Conservation (phyloP, 2,329 filamentous ascomycete species). For the Dothideomycetes sp. region DNA sequence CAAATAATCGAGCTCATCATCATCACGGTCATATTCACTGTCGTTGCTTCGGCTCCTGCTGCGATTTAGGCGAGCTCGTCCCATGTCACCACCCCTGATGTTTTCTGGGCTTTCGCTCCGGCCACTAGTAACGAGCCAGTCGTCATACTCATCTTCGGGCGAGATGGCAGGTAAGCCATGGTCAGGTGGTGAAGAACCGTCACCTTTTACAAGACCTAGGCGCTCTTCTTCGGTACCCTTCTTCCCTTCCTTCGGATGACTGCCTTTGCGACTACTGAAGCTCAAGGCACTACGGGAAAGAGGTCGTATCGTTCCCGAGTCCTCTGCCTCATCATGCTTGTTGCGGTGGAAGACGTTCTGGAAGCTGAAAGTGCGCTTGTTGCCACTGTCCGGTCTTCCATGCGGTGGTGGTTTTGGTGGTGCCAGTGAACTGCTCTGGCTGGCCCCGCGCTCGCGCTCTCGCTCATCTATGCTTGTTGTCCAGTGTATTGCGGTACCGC, state of each 20-base stretch:
- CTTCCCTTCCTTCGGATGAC: not conserved
- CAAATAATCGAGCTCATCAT: constrained; percentile 5
- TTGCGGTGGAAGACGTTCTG: constrained; percentile 67
- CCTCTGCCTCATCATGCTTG: constrained; percentile 25
- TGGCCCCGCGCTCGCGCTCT: constrained; percentile 33
- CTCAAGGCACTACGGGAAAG: constrained; percentile 25
- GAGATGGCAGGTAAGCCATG: not conserved
- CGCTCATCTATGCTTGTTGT: constrained; percentile 27
- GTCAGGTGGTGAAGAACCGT: constrained; percentile 16
- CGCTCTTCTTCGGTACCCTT: constrained; percentile 30
- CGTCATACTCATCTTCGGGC: constrained; percentile 19
- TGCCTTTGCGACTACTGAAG: constrained; percentile 14
- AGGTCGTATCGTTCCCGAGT: constrained; percentile 23
- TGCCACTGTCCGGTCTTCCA: constrained; percentile 15
- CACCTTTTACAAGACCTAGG: constrained; percentile 29
- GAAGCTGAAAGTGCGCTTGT: constrained; percentile 61
- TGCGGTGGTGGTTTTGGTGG: constrained; percentile 53
- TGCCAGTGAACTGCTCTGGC: constrained; percentile 35
- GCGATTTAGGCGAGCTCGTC: constrained; percentile 6
- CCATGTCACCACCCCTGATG: constrained; percentile 20
- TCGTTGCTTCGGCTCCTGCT: constrained; percentile 2
- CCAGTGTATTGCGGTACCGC: constrained; percentile 36
- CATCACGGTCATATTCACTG: constrained; percentile 9
- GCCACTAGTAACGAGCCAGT: constrained; percentile 26
- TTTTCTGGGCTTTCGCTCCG: constrained; percentile 22